These are phyloP conservation scores for Ophiostoma himal-ulmi DNA, from an alignment of 2,329 filamentous ascomycete genomes.

Conservation along the genomic window DNA sequence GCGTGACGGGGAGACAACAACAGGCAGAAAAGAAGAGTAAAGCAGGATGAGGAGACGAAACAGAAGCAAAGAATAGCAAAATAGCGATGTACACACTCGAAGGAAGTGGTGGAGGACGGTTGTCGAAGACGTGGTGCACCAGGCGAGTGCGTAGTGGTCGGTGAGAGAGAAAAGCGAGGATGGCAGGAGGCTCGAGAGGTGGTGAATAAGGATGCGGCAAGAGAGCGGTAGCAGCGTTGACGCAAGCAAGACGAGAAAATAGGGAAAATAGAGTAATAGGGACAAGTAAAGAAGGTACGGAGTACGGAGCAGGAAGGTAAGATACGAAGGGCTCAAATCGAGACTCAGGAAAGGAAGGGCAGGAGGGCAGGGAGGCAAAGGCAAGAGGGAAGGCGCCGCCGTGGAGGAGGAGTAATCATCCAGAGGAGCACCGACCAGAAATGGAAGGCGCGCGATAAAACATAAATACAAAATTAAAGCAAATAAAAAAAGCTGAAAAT, in stretches of 20 bases:
- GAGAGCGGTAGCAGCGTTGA: neutral
- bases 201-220: neutral
- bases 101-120: neutral
- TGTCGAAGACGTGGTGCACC: conserved; percentile 7
- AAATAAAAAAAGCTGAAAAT: conserved; percentile 7
- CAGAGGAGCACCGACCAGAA: neutral
- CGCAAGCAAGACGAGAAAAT: neutral
- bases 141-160: conserved; percentile 10
- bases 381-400: conserved; percentile 1
- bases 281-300: neutral
- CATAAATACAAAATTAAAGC: neutral
- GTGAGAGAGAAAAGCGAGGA: conserved; percentile 14
- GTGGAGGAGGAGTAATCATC: neutral
- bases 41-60: neutral
- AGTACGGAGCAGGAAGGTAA: conserved; percentile 3
- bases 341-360: neutral
- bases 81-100: conserved; percentile 7
- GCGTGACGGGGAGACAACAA: neutral
- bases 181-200: neutral
- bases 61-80: conserved; percentile 4
- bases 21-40: neutral
- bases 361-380: neutral
- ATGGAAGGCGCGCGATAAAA: neutral
- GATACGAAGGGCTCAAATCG: conserved; percentile 1
- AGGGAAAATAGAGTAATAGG: neutral